Conservation (phyloP, 371 early-diverging fungal genomes). For the Sanchytrium tribonematis region DNA sequence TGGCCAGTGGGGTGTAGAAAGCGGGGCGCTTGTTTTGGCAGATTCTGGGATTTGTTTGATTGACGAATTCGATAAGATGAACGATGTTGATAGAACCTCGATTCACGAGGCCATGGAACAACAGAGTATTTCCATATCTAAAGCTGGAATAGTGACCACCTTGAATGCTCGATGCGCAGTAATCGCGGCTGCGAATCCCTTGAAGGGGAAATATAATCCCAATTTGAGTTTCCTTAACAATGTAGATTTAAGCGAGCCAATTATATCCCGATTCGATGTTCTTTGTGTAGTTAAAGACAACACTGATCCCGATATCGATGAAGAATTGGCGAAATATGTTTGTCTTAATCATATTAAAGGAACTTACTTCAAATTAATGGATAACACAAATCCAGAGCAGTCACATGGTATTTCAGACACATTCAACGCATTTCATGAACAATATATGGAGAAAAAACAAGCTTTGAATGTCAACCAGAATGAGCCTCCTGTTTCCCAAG, state of each 20-base stretch:
- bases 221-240: constrained; percentile 81
- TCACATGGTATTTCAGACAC: constrained; percentile 7
- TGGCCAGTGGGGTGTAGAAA: constrained; percentile 96
- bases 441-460: neutral
- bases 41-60: constrained; percentile 93
- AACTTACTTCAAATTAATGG: no score
- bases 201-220: constrained; percentile 88
- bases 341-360: constrained; percentile 61
- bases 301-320: constrained; percentile 63
- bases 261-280: constrained; percentile 97
- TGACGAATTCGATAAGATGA: constrained; percentile 99
- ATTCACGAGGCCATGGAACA: constrained; percentile 99
- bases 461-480: neutral
- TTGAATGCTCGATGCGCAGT: constrained; percentile 87
- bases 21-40: constrained; percentile 95
- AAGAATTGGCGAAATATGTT: constrained; percentile 76
- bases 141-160: constrained; percentile 89
- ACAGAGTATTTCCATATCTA: constrained; percentile 90
- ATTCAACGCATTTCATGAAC: neutral
- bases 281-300: constrained; percentile 89
- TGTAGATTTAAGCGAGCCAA: constrained; percentile 96
- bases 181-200: constrained; percentile 96
- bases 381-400: no score
- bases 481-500: constrained; percentile 26
- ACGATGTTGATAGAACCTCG: constrained; percentile 69